Evolutionary conservation across 1,284 basidiomycete genomes (phyloP), one percentile per base, ranked within the genome.

Genomic region (Sporisorium reilianum): DNA sequence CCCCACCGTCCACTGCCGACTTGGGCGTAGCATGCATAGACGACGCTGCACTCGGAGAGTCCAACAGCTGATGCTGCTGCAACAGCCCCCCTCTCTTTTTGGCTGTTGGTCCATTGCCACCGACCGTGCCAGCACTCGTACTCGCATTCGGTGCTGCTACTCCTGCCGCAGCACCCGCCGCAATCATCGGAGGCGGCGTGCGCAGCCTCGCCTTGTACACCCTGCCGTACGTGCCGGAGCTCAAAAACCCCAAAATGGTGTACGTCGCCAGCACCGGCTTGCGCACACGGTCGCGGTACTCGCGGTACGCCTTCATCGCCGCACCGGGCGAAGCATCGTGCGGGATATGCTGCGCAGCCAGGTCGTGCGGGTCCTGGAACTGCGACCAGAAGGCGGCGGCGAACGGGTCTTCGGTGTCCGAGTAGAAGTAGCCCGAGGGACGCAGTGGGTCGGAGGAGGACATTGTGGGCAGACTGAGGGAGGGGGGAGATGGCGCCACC

Each of bases 221-320:
- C 28, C 95, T 89, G 0, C 97, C 97, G 82, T 99, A 99, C 0
- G 97, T 99, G 20, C 96, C 96, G 5, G 94, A 96, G 9, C 94
- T 97, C 77, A 99, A 94, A 87, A 99, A 99, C 9, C 97, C 97
- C 4, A 97, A 88, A 75, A 99, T 97, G 62, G 89, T 88, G 86
- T 99, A 99, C 5, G 75, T 78, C 4, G 67, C 60, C 8, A 83
- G 56, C 5, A 84, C 76, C 2, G 80, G 68, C 14, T 64, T 69
- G 20, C 82, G 70, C 23, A 69, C 69, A 2, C 60, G 54, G 54
- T 82, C 76, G 12, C 81, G 61, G 42, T 74, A 72, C 36, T 76
- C 70, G 28, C 83, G 75, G 55, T 84, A 84, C 18, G 80, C 77
- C 22, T 58, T 61, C 82, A 84, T 84, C 14, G 76, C 63, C 12